phyloP scores from a whole-genome alignment of 2,329 filamentous ascomycete genomes.

The Penicillium sp. region DNA sequence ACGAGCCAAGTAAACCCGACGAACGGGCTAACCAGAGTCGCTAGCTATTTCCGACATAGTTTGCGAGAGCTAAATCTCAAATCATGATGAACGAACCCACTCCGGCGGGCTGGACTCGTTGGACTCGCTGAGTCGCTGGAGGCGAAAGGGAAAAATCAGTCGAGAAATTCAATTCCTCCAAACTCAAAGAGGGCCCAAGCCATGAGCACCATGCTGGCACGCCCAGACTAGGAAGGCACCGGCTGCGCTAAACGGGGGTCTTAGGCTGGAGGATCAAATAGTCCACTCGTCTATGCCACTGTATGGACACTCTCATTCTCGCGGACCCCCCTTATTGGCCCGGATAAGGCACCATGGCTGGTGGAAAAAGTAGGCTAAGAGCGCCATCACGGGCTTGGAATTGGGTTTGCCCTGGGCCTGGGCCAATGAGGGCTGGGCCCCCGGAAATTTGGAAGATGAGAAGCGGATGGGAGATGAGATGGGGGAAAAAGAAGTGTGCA shows the following conservation, averaged over 20 bases:
- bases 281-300: background rate
- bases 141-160: background rate
- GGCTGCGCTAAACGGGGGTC: background rate
- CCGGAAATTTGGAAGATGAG: constrained; percentile 1
- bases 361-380: background rate
- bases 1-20: no score
- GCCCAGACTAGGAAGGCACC: constrained; percentile 5
- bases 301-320: background rate
- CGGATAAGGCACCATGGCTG: background rate
- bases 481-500: background rate
- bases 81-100: background rate
- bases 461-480: background rate
- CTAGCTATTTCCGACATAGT: background rate
- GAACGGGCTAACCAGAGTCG: background rate
- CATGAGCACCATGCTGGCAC: background rate
- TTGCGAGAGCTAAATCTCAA: background rate
- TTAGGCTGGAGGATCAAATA: background rate
- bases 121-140: background rate
- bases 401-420: background rate
- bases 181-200: background rate
- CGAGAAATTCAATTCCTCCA: background rate
- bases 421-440: background rate
- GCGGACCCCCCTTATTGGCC: background rate
- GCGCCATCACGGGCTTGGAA: background rate
- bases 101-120: background rate